These are phyloP conservation scores for Calonectria crousiana DNA, from an alignment of 2,329 filamentous ascomycete species.

Conservation along the genomic window DNA sequence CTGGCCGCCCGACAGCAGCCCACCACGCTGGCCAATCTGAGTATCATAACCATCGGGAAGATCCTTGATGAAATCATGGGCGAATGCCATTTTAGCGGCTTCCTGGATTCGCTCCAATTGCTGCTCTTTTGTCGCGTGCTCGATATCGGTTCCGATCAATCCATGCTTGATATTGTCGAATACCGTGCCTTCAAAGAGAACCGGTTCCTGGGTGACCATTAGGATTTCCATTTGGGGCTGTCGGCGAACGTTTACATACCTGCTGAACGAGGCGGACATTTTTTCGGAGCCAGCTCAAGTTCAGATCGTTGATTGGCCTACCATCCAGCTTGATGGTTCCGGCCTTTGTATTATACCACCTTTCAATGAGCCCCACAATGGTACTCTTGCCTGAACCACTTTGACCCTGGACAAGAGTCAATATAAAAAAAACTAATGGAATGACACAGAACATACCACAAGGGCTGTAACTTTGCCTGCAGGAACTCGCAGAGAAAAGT, in stretches of 20 bases:
- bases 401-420: conserved; percentile 42
- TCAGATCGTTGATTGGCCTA: conserved; percentile 47
- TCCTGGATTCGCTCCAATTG: conserved; percentile 57
- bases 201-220: conserved; percentile 51
- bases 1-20: conserved; percentile 75
- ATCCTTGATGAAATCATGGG: conserved; percentile 62
- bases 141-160: conserved; percentile 56
- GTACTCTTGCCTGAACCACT: conserved; percentile 56
- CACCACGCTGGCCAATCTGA: conserved; percentile 71
- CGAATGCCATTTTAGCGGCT: conserved; percentile 63
- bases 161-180: conserved; percentile 68
- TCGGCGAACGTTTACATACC: not conserved
- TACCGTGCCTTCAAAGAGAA: conserved; percentile 62
- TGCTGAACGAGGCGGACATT: conserved; percentile 54
- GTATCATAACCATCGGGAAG: conserved; percentile 65
- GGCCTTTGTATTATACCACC: conserved; percentile 52
- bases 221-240: not conserved
- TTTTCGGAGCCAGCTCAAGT: conserved; percentile 54
- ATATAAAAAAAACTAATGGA: not conserved
- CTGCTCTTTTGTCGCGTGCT: conserved; percentile 53
- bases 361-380: conserved; percentile 54
- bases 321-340: conserved; percentile 54
- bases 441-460: conserved; percentile 46
- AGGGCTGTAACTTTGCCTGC: conserved; percentile 59
- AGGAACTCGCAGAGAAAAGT: conserved; percentile 57